Evolutionary conservation across 2,329 filamentous ascomycete genomes (phyloP), one percentile per base, ranked within the genome.

Genomic region (Boeremia lycopersici): DNA sequence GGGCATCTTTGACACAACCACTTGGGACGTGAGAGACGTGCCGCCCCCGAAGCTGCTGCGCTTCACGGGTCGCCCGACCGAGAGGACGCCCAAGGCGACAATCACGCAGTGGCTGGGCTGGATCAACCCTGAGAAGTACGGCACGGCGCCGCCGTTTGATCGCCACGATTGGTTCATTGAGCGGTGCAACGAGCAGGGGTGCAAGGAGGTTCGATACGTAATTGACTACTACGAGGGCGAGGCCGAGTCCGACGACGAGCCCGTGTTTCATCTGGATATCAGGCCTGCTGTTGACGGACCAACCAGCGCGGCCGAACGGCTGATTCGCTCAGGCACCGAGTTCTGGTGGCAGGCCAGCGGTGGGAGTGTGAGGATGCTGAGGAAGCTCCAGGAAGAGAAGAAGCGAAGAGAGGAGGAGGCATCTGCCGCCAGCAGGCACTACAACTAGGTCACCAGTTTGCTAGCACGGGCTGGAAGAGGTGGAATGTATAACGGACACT

Each of bases 91-190:
- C 19, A 97, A 97, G 79, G 91, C 92, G 2, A 86, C 87, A 33
- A 89, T 98, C 76, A 77, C 96, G 63, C 89, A 93, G 75, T 81
- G 91, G 47, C 77, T 97, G 71, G 90, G 89, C 4, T 86, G 85
- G 81, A 69, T 93, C 17, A 96, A 90, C 73, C 95, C 95, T 0
- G 79, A 84, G 56, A 88, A 87, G 68, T 99, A 90, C 77, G 89
- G 79, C 5, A 87, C 88, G 7, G 88, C 91, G 48, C 89, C 91
- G 10, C 95, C 95, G 1, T 99, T 99, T 68, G 95, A 99, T 76
- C 86, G 95, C 58, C 95, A 99, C 74, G 95, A 99, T 74, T 99
- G 95, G 95, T 98, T 89, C 71, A 90, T 99, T 36, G 84, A 90
- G 61, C 84, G 95, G 59, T 83, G 88, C 30, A 78, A 81, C 5